These are phyloP conservation scores for Solanum chilense DNA, from an alignment of 257 asterid genomes.

Conservation along the genomic window DNA sequence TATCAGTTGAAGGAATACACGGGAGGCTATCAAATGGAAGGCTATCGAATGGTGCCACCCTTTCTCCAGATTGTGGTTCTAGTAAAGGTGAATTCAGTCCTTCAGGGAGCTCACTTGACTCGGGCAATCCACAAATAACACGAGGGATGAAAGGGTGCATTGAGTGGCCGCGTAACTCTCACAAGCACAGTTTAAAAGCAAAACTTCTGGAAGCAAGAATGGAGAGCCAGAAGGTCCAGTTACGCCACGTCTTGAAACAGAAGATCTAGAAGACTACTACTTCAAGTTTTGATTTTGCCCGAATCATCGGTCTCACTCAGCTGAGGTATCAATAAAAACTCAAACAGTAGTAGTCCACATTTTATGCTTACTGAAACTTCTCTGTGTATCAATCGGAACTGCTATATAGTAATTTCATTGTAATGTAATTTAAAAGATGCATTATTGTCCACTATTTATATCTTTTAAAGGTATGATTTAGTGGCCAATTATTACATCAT, in stretches of 20 bases:
- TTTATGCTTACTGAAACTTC: not conserved
- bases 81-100: slow-evolving; percentile 41
- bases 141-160: slow-evolving; percentile 84
- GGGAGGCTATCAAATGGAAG: slow-evolving; percentile 38
- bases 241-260: slow-evolving; percentile 88
- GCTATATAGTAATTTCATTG: not conserved
- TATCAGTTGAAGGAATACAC: slow-evolving; percentile 24
- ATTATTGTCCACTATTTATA: not conserved
- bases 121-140: slow-evolving; percentile 43
- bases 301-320: not conserved
- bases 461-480: not conserved
- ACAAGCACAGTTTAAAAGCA: slow-evolving; percentile 62
- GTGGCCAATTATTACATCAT: not conserved
- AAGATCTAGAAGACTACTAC: slow-evolving; percentile 27
- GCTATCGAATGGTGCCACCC: slow-evolving; percentile 20
- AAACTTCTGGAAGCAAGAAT: slow-evolving; percentile 72
- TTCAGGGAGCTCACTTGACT: slow-evolving; percentile 62
- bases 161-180: slow-evolving; percentile 65
- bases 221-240: slow-evolving; percentile 81
- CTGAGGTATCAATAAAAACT: not conserved
- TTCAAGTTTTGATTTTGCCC: not conserved
- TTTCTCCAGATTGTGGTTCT: slow-evolving; percentile 41
- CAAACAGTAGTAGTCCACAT: not conserved
- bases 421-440: not conserved
- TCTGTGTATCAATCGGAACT: not conserved